phyloP scores from a whole-genome alignment of 2,329 filamentous ascomycete genomes.

The Hymenotorrendiella dingleyae region DNA sequence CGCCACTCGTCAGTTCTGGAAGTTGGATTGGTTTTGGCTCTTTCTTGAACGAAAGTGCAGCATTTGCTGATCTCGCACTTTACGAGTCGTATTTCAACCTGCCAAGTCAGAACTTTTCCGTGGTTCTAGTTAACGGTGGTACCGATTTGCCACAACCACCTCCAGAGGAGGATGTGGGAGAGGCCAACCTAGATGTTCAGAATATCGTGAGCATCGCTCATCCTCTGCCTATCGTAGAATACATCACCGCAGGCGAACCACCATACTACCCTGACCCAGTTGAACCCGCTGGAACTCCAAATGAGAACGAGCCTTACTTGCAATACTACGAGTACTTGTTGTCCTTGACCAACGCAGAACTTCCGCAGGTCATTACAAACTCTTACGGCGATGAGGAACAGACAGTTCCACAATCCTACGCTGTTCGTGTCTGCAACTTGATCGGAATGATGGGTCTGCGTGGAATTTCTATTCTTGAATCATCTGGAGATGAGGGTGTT shows the following conservation, averaged over 20 bases:
- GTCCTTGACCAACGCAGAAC: conserved; percentile 36
- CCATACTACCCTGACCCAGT: conserved; percentile 37
- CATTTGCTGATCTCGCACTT: conserved; percentile 17
- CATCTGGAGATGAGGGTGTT: conserved; percentile 52
- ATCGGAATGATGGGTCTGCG: conserved; percentile 59
- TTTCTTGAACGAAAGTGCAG: conserved; percentile 32
- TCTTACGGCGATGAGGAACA: conserved; percentile 67
- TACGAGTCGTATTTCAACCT: conserved; percentile 17
- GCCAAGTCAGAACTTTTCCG: conserved; percentile 26
- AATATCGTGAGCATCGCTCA: conserved; percentile 47
- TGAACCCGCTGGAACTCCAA: conserved; percentile 38
- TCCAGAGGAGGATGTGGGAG: conserved; percentile 37
- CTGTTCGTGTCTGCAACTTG: conserved; percentile 53
- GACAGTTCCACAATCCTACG: conserved; percentile 54
- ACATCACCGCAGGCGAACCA: conserved; percentile 48
- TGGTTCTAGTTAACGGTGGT: conserved; percentile 27
- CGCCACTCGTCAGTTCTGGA: conserved; percentile 38
- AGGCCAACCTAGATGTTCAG: conserved; percentile 48
- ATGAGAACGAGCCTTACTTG: conserved; percentile 63
- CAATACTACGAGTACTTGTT: conserved; percentile 54
- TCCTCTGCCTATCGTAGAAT: conserved; percentile 47
- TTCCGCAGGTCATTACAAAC: conserved; percentile 58
- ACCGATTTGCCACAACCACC: conserved; percentile 33
- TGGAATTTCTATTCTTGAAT: conserved; percentile 57
- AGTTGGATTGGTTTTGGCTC: conserved; percentile 58